Conservation (phyloP, 2,329 filamentous ascomycete genomes). For the Truncatella angustata region DNA sequence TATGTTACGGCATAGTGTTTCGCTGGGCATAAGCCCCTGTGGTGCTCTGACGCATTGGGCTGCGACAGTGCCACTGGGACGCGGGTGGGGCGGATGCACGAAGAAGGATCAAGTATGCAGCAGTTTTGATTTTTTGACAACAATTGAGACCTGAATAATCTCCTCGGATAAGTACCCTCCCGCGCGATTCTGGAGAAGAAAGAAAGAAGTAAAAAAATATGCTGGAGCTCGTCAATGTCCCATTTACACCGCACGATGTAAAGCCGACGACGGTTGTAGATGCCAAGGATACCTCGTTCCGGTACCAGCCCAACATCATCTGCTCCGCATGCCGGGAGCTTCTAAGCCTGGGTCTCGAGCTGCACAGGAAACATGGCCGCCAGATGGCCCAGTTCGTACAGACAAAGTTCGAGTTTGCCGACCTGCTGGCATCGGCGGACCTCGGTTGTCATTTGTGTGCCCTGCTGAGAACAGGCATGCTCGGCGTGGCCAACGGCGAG, state of each 20-base stretch:
- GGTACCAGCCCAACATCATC: slow-evolving; percentile 8
- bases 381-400: background rate
- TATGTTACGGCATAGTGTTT: no score
- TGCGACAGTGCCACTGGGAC: no score
- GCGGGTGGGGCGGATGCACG: no score
- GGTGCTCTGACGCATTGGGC: no score
- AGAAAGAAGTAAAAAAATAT: no score
- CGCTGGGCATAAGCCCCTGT: no score
- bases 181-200: no score
- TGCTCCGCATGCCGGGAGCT: slow-evolving; percentile 10
- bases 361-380: background rate
- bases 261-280: background rate
- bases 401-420: slow-evolving; percentile 3
- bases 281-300: background rate
- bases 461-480: background rate
- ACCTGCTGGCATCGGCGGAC: slow-evolving; percentile 1
- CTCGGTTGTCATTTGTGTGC: slow-evolving; percentile 9
- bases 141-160: no score
- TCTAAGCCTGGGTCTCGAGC: background rate
- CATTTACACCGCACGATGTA: background rate
- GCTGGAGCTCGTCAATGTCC: background rate
- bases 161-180: no score
- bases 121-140: no score
- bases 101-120: no score
- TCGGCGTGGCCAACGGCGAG: background rate